A percentile compares a stretch with the other conserved stretches of the same genome.
phyloP scores from a whole-genome alignment of 2,329 filamentous ascomycete genomes.

The Clarireedia hainanense region DNA sequence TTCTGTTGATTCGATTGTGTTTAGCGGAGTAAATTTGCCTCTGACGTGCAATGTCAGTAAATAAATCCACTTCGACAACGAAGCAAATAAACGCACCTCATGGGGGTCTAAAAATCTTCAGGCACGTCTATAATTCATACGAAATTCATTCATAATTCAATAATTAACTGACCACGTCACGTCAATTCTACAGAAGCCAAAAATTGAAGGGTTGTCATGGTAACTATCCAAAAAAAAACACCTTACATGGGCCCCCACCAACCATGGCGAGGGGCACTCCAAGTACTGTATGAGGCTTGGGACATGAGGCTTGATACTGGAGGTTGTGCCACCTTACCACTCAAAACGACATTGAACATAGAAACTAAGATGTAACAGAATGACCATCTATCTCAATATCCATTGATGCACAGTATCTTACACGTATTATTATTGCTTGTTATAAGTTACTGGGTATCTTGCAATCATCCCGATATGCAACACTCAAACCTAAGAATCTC shows the following conservation, averaged over 20 bases:
- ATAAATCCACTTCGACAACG: not conserved
- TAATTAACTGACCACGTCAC: not conserved
- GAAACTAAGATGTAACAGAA: too few species aligned
- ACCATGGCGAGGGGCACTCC: not conserved
- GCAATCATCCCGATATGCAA: not conserved
- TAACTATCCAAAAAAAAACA: constrained; percentile 6
- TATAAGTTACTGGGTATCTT: not conserved
- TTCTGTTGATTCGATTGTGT: constrained; percentile 10
- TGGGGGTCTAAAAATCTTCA: not conserved
- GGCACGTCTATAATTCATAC: not conserved
- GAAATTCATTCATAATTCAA: not conserved
- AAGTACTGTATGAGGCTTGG: too few species aligned
- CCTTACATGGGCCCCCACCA: constrained; percentile 2
- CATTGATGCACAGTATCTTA: not conserved
- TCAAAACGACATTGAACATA: too few species aligned
- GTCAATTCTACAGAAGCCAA: not conserved
- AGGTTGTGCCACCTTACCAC: too few species aligned
- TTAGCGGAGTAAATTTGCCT: constrained; percentile 9
- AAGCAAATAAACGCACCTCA: constrained; percentile 1
- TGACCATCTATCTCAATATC: not conserved
- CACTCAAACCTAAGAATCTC: not conserved
- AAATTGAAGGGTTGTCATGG: constrained; percentile 7
- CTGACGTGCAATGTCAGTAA: constrained; percentile 1
- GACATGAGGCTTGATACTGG: too few species aligned
- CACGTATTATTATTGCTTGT: not conserved